These are phyloP conservation scores for Lactifluus rugatus DNA, from an alignment of 768 basidiomycete species.

Conservation along the genomic window DNA sequence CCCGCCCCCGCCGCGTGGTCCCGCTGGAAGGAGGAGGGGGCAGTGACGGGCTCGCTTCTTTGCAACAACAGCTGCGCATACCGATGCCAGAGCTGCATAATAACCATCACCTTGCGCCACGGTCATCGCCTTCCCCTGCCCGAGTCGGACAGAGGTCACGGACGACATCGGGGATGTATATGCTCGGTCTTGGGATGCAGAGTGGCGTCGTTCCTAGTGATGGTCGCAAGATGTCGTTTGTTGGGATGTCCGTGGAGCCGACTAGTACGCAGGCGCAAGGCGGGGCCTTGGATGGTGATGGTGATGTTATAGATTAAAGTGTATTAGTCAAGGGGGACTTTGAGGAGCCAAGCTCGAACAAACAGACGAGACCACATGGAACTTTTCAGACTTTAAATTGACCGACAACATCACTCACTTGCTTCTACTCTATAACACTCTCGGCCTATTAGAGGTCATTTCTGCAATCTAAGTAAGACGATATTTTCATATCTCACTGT, in stretches of 20 bases:
- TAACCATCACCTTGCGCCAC: constrained; percentile 10
- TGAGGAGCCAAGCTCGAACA: constrained; percentile 14
- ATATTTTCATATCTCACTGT: too few relatives aligned
- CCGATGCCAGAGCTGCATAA: constrained; percentile 44
- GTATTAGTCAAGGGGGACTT: too few relatives aligned
- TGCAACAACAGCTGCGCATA: constrained; percentile 39
- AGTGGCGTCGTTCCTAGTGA: neutral
- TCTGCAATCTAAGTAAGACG: too few relatives aligned
- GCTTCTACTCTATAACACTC: too few relatives aligned
- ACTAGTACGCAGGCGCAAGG: too few relatives aligned
- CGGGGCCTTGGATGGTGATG: too few relatives aligned
- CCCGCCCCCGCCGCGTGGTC: constrained; percentile 41
- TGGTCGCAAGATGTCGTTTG: neutral
- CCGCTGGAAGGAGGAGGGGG: constrained; percentile 25
- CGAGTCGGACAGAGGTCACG: constrained; percentile 30
- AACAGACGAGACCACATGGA: neutral
- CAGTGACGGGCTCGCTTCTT: constrained; percentile 21
- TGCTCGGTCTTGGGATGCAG: constrained; percentile 47
- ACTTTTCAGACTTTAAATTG: neutral
- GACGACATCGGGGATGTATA: constrained; percentile 54
- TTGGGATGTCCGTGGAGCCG: too few relatives aligned
- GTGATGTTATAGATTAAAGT: neutral
- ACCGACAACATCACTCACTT: too few relatives aligned
- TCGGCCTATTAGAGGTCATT: too few relatives aligned
- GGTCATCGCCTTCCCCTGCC: constrained; percentile 13